Conservation (phyloP, 169 alveolate species). For the Condylostoma magnum region DNA sequence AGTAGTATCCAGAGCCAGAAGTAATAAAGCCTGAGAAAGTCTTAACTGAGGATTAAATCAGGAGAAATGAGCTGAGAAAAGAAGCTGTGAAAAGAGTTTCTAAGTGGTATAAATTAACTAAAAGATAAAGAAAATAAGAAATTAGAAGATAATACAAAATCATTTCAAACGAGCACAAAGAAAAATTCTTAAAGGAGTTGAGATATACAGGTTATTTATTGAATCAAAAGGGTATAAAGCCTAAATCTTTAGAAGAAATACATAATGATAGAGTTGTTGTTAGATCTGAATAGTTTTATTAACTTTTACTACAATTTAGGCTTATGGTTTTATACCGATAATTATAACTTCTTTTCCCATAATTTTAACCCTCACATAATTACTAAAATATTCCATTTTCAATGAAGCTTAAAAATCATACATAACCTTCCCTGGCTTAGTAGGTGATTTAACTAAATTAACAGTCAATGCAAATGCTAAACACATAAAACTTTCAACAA, state of each 20-base stretch:
- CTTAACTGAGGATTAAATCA: constrained; percentile 27
- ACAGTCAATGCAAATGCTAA: too few relatives aligned
- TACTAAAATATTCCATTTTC: too few relatives aligned
- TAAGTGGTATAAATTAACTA: constrained; percentile 41
- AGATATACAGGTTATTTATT: constrained; percentile 7
- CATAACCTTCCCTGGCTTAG: too few relatives aligned
- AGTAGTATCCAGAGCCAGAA: constrained; percentile 31
- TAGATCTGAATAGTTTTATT: too few relatives aligned
- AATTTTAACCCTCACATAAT: too few relatives aligned
- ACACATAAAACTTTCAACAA: too few relatives aligned
- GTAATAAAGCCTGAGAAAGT: constrained; percentile 22
- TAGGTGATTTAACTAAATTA: too few relatives aligned
- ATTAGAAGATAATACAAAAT: constrained; percentile 39
- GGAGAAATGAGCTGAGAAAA: constrained; percentile 25
- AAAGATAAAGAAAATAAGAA: constrained; percentile 51
- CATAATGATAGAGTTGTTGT: too few relatives aligned
- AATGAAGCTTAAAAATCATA: too few relatives aligned
- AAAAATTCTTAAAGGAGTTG: constrained; percentile 63
- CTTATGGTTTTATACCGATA: too few relatives aligned
- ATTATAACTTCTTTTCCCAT: too few relatives aligned
- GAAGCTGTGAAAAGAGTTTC: constrained; percentile 29
- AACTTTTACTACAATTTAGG: too few relatives aligned
- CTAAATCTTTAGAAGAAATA: background rate
- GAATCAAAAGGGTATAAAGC: constrained; percentile 33
- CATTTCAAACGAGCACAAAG: constrained; percentile 62